Conservation (phyloP, 352 stramenopile genomes). For the Ophiocytium majus region DNA sequence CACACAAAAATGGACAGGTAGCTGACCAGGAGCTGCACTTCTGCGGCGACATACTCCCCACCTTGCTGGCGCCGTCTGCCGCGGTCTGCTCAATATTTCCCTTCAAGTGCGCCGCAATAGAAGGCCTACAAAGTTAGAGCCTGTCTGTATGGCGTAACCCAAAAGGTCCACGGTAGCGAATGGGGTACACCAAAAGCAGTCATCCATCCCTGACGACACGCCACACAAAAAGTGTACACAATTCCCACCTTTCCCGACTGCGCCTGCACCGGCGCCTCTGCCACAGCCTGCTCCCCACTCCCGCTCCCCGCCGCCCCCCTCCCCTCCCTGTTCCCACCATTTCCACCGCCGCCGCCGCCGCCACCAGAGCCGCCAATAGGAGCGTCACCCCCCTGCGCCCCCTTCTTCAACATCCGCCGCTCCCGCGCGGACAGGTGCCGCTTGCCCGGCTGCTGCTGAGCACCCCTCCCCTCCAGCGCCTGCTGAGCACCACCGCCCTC, state of each 20-base stretch:
- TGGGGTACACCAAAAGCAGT: too few species aligned
- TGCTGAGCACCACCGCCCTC: neutral
- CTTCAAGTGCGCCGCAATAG: too few species aligned
- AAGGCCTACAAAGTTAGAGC: too few species aligned
- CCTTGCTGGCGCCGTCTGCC: too few species aligned
- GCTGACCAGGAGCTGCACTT: too few species aligned
- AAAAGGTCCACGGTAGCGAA: too few species aligned
- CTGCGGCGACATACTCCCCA: too few species aligned
- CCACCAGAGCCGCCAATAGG: too few species aligned
- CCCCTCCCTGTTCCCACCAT: conserved; percentile 16
- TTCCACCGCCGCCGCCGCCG: neutral
- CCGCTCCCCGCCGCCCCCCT: neutral
- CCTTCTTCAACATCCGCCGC: conserved; percentile 73
- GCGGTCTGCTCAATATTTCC: too few species aligned
- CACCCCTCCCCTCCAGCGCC: neutral
- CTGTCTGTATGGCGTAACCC: too few species aligned
- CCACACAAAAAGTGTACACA: neutral
- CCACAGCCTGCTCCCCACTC: neutral
- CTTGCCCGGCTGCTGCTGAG: conserved; percentile 12
- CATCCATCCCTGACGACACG: too few species aligned
- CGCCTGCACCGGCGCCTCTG: conserved; percentile 13
- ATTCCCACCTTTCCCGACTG: conserved; percentile 10
- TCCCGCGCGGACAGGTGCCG: conserved; percentile 66
- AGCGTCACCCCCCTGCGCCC: conserved; percentile 44
- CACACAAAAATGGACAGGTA: too few species aligned